Base-by-base conservation (phyloP, 2,329 filamentous ascomycete species). In the Fusarium concolor region DNA sequence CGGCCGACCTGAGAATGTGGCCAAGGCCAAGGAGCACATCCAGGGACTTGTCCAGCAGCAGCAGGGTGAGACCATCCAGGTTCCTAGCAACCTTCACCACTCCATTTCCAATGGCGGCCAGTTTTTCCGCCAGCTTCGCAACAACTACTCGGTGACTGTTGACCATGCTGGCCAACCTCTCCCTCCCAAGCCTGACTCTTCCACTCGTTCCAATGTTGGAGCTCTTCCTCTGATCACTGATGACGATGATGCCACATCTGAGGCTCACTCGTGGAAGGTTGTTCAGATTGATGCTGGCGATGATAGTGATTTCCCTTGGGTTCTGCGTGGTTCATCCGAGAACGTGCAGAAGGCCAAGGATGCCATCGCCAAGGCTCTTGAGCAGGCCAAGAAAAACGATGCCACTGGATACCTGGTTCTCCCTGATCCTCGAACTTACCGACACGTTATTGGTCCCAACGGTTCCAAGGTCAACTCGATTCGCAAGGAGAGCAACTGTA, bases 381-480 rank as follows among this genome's bases (percentile, higher is more conserved):
- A 90, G 66, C 88, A 92, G 75, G 90, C 91, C 5, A 82, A 85
- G 68, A 89, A 89, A 81, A 90, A 86, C 76, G 89, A 85, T 44
- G 88, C 90, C 6, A 93, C 90, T 2, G 96, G 96, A 7, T 97
- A 96, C 79, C 87, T 99, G 35, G 90, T 96, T 68, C 86, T 99
- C 38, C 92, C 95, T 0, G 95, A 99, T 76, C 93, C 96, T 12
- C 89, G 88, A 72, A 93, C 93, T 45, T 97, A 97, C 84, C 89
- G 95, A 65, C 92, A 92, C 68, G 92, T 99, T 47, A 94, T 99
- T 71, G 96, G 96, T 6, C 90, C 91, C 68, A 92, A 91, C 62
- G 96, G 96, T 61, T 92, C 89, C 79, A 95, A 95, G 80, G 96
- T 99, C 78, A 97, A 97, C 81, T 84, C 89, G 41, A 97, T 99